Evolutionary conservation across 805 yeast genomes (phyloP), one percentile per base, ranked within the genome.

Genomic region (Candida vaughaniae): DNA sequence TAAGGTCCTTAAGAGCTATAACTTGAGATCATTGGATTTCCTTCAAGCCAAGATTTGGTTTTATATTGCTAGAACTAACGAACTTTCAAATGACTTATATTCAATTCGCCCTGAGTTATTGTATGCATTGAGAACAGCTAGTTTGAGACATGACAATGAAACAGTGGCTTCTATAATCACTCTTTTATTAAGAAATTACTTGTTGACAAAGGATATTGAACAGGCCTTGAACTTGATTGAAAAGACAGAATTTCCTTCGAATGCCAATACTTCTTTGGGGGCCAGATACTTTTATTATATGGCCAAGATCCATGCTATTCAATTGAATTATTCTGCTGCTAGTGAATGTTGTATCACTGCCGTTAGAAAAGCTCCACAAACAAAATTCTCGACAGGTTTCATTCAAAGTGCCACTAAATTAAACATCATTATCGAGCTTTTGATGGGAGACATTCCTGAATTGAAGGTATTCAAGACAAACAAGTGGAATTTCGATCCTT

Each of bases 401-500:
- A 61, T 89, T 46, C 96, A 90, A 63, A 78, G 85, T 35, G 93
- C 96, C 3, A 80, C 90, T 48, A 93, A 93, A 66, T 75, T 93
- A 49, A 84, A 80, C 56, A 85, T 91, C 44, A 74, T 90, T 41
- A 86, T 93, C 51, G 96, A 93, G 65, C 71, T 93, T 55, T 77
- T 93, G 52, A 90, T 91, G 78, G 99, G 99, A 41, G 99, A 93
- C 52, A 83, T 93, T 48, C 99, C 99, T 12, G 96, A 88, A 52
- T 71, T 95, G 47, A 73, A 88, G 33, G 76, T 78, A 25, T 93
- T 93, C 71, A 84, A 85, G 53, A 47, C 52, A 5, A 65, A 77
- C 11, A 79, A 77, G 46, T 69, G 71, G 34, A 73, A 85, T 3
- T 71, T 89, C 42, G 73, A 69, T 43, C 96, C 98, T 22, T 93